Conservation (phyloP, 75 land plant species). For the Azolla pinnata region DNA sequence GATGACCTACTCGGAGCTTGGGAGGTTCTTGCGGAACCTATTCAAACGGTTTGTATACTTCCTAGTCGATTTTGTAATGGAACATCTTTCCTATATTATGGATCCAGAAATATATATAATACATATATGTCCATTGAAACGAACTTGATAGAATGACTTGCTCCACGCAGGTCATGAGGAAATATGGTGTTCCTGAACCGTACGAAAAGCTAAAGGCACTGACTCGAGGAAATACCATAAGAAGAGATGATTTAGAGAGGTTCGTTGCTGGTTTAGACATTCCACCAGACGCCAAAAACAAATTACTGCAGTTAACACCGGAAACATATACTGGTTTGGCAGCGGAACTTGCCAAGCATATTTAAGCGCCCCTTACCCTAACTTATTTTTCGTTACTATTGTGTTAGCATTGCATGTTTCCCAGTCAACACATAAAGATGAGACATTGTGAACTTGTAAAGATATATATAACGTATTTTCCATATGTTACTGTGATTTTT, state of each 20-base stretch:
- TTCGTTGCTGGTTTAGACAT: constrained; percentile 57
- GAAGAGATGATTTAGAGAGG: constrained; percentile 43
- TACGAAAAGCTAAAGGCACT: constrained; percentile 89
- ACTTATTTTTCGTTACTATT: no score
- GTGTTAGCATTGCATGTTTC: no score
- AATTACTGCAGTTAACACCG: constrained; percentile 57
- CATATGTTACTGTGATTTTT: no score
- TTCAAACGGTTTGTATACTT: constrained; percentile 76
- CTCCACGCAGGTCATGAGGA: constrained; percentile 80
- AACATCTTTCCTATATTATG: background rate
- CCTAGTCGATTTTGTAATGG: no score
- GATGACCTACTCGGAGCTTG: constrained; percentile 58
- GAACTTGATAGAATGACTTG: background rate
- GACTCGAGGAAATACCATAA: constrained; percentile 64
- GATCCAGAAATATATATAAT: background rate
- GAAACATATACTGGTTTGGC: constrained; percentile 66
- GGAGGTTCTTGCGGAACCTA: constrained; percentile 96
- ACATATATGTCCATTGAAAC: background rate
- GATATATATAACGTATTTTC: no score
- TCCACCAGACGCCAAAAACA: constrained; percentile 43
- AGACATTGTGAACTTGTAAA: no score
- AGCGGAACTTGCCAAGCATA: constrained; percentile 42
- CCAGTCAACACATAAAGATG: no score
- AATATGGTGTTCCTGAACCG: constrained; percentile 70
- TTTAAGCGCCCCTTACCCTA: no score